A percentile compares a stretch with the other conserved stretches of the same genome.
phyloP scores from a whole-genome alignment of 306 rosid species.

The Luffa aegyptiaca region DNA sequence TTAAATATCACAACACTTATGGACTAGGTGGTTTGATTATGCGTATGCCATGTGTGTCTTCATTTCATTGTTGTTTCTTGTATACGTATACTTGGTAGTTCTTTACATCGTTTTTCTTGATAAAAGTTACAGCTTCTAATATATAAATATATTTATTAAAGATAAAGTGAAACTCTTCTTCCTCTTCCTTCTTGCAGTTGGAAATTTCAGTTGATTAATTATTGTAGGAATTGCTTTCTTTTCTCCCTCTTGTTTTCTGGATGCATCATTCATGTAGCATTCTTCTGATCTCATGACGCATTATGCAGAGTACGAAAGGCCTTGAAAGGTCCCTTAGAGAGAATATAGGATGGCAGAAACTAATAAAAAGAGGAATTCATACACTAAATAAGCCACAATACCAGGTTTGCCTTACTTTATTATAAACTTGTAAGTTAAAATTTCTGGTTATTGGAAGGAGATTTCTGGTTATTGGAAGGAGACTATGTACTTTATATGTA shows the following conservation, averaged over 20 bases:
- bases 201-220: background rate
- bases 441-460: background rate
- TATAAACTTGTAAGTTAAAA: background rate
- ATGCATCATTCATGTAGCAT: background rate
- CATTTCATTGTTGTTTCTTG: background rate
- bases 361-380: conserved; percentile 58
- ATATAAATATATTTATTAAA: background rate
- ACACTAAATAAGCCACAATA: conserved; percentile 66
- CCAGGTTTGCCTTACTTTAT: conserved; percentile 38
- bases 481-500: background rate
- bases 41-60: background rate
- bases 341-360: conserved; percentile 60
- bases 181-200: background rate
- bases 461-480: background rate
- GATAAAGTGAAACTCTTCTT: background rate
- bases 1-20: background rate
- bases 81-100: background rate
- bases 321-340: conserved; percentile 47
- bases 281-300: conserved; percentile 16
- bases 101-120: background rate
- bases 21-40: background rate
- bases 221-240: background rate
- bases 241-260: background rate
- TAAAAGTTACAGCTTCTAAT: background rate
- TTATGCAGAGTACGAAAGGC: conserved; percentile 41